Evolutionary conservation across 768 basidiomycete genomes (phyloP).

Genomic region (Lactifluus hygrophoroides): DNA sequence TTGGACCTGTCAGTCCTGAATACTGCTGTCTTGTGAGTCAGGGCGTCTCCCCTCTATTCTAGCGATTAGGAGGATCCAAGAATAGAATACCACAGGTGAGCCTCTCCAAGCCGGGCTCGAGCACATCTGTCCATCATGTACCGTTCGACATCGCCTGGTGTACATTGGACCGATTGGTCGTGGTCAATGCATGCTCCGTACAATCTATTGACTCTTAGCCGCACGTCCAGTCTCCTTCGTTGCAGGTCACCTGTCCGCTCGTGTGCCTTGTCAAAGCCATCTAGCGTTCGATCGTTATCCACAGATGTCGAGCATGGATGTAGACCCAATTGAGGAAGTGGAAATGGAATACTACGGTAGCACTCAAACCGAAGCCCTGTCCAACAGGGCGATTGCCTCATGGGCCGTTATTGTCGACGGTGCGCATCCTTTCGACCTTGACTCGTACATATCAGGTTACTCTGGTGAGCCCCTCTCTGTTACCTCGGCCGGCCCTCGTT

Average conservation of each 20-base stretch:
- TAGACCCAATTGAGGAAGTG: slow-evolving; percentile 14
- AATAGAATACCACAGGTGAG: background rate
- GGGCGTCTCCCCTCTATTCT: background rate
- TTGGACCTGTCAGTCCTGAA: background rate
- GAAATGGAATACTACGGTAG: slow-evolving; percentile 8
- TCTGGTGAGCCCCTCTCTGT: slow-evolving; percentile 41
- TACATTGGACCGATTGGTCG: background rate
- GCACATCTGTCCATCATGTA: background rate
- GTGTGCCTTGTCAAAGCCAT: background rate
- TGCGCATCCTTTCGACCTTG: slow-evolving; percentile 81
- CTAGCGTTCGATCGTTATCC: background rate
- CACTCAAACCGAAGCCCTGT: slow-evolving; percentile 4
- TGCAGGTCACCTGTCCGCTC: background rate
- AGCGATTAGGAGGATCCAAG: background rate
- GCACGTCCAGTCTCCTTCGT: background rate
- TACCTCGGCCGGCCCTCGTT: background rate
- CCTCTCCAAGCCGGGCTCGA: background rate
- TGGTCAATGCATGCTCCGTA: background rate
- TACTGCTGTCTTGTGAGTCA: background rate
- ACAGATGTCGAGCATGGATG: slow-evolving; percentile 19
- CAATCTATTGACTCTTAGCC: background rate
- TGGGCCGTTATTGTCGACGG: slow-evolving; percentile 45
- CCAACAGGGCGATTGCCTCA: background rate
- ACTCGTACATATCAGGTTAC: slow-evolving; percentile 69
- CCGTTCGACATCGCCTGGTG: background rate